phyloP scores from a whole-genome alignment of 148 eudicot genomes.

The Talinum fruticosum region DNA sequence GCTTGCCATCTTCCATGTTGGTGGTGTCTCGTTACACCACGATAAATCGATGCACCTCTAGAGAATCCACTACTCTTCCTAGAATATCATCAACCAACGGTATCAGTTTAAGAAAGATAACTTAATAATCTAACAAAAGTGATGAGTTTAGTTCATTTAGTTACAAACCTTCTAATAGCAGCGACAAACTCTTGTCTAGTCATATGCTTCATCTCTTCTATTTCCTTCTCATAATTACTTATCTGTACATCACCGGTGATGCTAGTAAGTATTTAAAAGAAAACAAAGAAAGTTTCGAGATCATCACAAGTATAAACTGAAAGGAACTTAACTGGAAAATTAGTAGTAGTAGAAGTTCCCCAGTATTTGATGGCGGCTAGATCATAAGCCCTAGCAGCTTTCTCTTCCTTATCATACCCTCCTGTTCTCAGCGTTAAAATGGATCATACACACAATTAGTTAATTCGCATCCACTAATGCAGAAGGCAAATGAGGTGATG shows the following conservation, averaged over 20 bases:
- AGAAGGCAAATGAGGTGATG: background rate
- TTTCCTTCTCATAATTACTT: slow-evolving; percentile 88
- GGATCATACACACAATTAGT: background rate
- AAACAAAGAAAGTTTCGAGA: background rate
- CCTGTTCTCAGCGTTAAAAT: slow-evolving; percentile 35
- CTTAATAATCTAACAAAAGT: background rate
- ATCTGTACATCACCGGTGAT: slow-evolving; percentile 56
- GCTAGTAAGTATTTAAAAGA: no score
- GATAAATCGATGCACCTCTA: slow-evolving; percentile 95
- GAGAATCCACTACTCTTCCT: slow-evolving; percentile 99
- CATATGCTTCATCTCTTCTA: slow-evolving; percentile 97
- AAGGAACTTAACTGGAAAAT: slow-evolving; percentile 64
- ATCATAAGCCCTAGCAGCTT: slow-evolving; percentile 97
- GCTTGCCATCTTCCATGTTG: slow-evolving; percentile 99
- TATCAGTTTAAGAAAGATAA: background rate
- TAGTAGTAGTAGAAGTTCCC: slow-evolving; percentile 98
- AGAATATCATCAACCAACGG: slow-evolving; percentile 1
- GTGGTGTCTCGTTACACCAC: slow-evolving; percentile 99
- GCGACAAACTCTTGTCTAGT: slow-evolving; percentile 97
- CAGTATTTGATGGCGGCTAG: slow-evolving; percentile 92
- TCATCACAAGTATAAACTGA: no score
- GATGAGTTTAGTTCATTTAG: background rate
- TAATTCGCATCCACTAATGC: background rate
- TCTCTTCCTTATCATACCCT: slow-evolving; percentile 99
- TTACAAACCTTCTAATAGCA: slow-evolving; percentile 73